phyloP scores from a whole-genome alignment of 305 asterid genomes.

The Salvia sclarea region DNA sequence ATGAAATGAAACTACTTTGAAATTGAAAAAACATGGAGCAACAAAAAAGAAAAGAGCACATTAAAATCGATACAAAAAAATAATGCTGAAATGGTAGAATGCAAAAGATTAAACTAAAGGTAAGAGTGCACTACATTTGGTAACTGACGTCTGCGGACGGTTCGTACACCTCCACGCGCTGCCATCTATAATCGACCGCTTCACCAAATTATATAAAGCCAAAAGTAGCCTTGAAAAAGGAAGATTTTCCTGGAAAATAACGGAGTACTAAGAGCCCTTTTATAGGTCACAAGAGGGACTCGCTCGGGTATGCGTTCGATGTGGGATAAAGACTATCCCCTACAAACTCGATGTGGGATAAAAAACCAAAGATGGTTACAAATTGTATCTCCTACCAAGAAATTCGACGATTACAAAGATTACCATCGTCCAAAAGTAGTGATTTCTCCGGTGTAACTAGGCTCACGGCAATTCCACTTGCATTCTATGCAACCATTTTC shows the following conservation, averaged over 20 bases:
- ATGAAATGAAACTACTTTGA: neutral
- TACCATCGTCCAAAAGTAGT: neutral
- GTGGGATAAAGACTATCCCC: neutral
- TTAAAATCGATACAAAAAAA: neutral
- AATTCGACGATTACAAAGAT: neutral
- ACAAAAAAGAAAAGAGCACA: neutral
- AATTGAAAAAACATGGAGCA: too few species aligned
- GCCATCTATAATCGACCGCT: neutral
- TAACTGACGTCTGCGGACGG: neutral
- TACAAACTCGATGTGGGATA: neutral
- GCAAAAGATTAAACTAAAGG: neutral
- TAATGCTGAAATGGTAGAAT: neutral
- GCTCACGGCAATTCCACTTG: neutral
- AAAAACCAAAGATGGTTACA: too few species aligned
- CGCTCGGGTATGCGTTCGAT: neutral
- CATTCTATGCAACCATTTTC: neutral
- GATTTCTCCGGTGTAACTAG: neutral
- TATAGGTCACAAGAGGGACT: neutral
- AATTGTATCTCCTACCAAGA: neutral
- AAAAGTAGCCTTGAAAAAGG: neutral
- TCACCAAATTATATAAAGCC: neutral
- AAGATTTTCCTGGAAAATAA: neutral
- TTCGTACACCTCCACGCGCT: neutral
- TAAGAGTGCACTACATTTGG: conserved; percentile 12
- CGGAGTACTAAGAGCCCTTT: neutral